phyloP scores from a whole-genome alignment of 148 eudicot genomes.

The Diospyros lotus region DNA sequence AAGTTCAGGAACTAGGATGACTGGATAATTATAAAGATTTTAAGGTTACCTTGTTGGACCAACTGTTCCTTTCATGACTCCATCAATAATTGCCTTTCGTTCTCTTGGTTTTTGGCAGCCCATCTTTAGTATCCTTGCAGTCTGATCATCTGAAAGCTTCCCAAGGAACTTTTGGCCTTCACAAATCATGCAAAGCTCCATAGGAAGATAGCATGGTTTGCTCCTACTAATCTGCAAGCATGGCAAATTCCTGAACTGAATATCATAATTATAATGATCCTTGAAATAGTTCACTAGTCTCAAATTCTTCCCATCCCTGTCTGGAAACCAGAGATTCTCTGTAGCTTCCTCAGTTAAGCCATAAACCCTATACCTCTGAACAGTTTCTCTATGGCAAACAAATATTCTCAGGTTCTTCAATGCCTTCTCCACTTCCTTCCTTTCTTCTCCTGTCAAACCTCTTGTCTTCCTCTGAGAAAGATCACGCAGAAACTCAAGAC shows the following conservation, averaged over 20 bases:
- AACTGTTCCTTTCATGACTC: constrained; percentile 68
- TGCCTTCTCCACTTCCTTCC: constrained; percentile 68
- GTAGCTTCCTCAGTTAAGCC: constrained; percentile 75
- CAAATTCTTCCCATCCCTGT: constrained; percentile 61
- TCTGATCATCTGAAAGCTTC: constrained; percentile 91
- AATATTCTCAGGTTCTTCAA: constrained; percentile 72
- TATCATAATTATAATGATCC: constrained; percentile 82
- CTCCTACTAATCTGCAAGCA: constrained; percentile 88
- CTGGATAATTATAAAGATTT: background rate
- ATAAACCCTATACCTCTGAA: constrained; percentile 69
- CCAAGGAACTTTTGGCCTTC: constrained; percentile 97
- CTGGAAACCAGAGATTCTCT: constrained; percentile 68
- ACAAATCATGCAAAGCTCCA: constrained; percentile 94
- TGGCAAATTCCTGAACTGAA: constrained; percentile 72
- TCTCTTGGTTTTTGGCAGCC: constrained; percentile 81
- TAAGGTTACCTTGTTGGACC: constrained; percentile 75
- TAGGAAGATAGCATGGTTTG: constrained; percentile 83
- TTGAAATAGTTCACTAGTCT: constrained; percentile 67
- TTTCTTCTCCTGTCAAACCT: constrained; percentile 51
- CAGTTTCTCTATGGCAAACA: constrained; percentile 82
- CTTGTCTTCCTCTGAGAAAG: constrained; percentile 40
- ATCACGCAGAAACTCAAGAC: constrained; percentile 56
- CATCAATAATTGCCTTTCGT: constrained; percentile 67
- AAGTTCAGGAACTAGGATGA: background rate
- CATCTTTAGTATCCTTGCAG: constrained; percentile 75